Base-by-base conservation (phyloP, 805 yeast species). In the Candida boidinii region DNA sequence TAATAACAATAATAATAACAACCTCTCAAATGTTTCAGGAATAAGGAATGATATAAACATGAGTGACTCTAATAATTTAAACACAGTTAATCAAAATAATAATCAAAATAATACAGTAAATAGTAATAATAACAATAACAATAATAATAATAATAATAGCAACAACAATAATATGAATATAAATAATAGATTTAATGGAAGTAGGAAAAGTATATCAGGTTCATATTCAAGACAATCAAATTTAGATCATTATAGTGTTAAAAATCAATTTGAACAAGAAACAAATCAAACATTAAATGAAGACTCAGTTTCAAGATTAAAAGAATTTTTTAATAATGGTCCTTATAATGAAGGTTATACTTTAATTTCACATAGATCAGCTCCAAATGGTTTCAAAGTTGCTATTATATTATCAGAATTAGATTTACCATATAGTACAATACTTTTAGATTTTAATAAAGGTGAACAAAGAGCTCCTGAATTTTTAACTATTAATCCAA, bases 331-430 rank as follows among this genome's bases (percentile, higher is more conserved):
- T 51, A 74, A 71, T 42, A 77, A 79, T 24, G 54, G 51, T 4
- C 81, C 78, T 44, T 94, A 95, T 9, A 57, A 69, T 14, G 81
- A 78, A 42, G 96, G 96, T 2, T 84, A 73, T 55, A 85, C 95
- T 2, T 64, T 88, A 29, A 86, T 83, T 73, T 48, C 94, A 58
- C 76, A 79, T 50, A 48, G 94, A 44, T 79, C 90, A 4, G 96
- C 96, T 1, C 96, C 96, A 18, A 88, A 88, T 57, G 96, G 96
- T 2, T 88, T 85, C 67, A 90, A 92, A 58, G 95, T 90, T 12
- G 95, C 96, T 18, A 86, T 88, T 28, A 79, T 86, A 20, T 64
- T 92, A 38, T 74, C 86, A 37, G 97, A 90, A 56, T 70, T 90
- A 45, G 81, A 81, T 36, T 70, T 80, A 49, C 73, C 73, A 22